Conservation (phyloP, 805 yeast genomes). For the Sugiyamaella floridensis region DNA sequence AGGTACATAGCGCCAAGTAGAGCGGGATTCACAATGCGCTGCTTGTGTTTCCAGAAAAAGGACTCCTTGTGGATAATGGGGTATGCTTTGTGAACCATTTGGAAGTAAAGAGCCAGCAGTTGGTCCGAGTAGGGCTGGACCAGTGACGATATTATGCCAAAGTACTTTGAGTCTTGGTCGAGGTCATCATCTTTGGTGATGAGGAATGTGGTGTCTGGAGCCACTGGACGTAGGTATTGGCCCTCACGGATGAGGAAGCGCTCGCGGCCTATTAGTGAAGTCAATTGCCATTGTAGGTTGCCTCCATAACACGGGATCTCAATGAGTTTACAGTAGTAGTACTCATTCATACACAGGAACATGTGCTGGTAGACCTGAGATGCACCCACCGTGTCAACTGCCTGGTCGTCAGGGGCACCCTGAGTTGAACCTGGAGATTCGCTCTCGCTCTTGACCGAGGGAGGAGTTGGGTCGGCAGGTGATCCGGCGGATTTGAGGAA, state of each 20-base stretch:
- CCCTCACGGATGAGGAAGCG: constrained; percentile 4
- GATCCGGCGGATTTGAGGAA: background rate
- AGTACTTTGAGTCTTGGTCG: constrained; percentile 14
- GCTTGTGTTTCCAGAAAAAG: constrained; percentile 13
- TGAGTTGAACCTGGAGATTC: background rate
- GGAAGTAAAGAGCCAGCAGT: constrained; percentile 20
- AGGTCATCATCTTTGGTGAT: constrained; percentile 21
- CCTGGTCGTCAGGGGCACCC: background rate
- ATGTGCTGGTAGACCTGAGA: constrained; percentile 14
- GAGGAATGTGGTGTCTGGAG: constrained; percentile 20
- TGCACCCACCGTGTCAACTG: constrained; percentile 13
- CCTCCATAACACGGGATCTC: constrained; percentile 11
- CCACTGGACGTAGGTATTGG: constrained; percentile 20
- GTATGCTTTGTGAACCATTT: constrained; percentile 23
- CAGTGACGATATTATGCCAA: constrained; percentile 17
- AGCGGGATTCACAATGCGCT: constrained; percentile 19
- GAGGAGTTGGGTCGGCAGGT: background rate
- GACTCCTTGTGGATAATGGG: constrained; percentile 23
- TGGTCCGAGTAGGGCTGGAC: constrained; percentile 19
- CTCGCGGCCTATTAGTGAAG: background rate
- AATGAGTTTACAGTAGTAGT: constrained; percentile 20
- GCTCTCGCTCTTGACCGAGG: background rate
- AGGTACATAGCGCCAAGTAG: constrained; percentile 23
- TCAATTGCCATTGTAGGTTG: constrained; percentile 2
- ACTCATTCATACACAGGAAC: constrained; percentile 23